A percentile compares a stretch with the other conserved stretches of the same genome.
These are phyloP conservation scores for Pugionium dolabratum DNA, from an alignment of 345 rosid genomes.

Conservation along the genomic window DNA sequence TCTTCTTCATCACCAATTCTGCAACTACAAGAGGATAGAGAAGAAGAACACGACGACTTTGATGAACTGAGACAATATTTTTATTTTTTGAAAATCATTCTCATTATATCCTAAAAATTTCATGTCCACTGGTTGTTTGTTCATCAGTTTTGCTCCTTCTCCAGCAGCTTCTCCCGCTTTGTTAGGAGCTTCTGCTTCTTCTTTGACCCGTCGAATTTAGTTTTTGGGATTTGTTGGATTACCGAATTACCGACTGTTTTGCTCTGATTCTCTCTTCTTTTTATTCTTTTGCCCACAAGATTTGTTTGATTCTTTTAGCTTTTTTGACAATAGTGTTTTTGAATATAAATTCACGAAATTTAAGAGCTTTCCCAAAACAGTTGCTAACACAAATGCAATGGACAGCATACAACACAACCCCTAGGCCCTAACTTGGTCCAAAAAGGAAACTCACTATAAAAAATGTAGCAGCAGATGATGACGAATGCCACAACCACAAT, in stretches of 20 bases:
- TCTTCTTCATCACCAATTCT: no score
- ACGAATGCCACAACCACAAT: conserved; percentile 6
- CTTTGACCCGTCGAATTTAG: conserved; percentile 5
- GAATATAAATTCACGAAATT: conserved; percentile 6
- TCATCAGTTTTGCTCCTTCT: conserved; percentile 37
- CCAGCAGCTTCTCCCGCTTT: conserved; percentile 34
- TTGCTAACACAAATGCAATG: conserved; percentile 26
- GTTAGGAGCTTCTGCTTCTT: conserved; percentile 23
- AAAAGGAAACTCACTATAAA: not conserved
- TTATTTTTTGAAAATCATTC: no score
- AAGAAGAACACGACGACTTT: no score
- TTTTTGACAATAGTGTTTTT: not conserved
- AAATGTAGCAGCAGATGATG: conserved; percentile 7
- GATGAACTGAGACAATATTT: no score
- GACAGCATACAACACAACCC: conserved; percentile 23
- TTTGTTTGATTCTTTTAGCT: conserved; percentile 9
- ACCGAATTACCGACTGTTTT: conserved; percentile 15
- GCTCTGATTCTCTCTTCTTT: conserved; percentile 3
- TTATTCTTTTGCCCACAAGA: not conserved
- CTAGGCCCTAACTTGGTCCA: not conserved
- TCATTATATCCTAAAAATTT: no score
- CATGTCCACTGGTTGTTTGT: conserved; percentile 30
- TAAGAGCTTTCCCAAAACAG: not conserved
- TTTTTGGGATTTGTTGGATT: conserved; percentile 33
- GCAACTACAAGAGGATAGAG: no score